A percentile compares a stretch with the other conserved stretches of the same genome.
phyloP scores from a whole-genome alignment of 2,329 filamentous ascomycete genomes.

The Rhynchosporium graminicola region DNA sequence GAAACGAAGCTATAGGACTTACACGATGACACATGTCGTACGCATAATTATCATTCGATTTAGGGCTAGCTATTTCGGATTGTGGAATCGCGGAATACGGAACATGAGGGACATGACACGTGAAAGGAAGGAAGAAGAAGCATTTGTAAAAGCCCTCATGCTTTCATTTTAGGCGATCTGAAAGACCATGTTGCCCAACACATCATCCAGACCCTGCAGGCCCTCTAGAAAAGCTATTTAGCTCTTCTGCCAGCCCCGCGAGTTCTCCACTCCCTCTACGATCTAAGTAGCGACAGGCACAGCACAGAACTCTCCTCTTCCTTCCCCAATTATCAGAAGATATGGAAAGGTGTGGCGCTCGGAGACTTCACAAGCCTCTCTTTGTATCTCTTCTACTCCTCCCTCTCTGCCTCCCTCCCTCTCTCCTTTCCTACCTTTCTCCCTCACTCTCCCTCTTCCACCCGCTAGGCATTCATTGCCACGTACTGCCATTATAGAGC shows the following conservation, averaged over 20 bases:
- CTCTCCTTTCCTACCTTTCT: neutral
- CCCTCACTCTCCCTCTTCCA: neutral
- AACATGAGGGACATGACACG: too few relatives aligned
- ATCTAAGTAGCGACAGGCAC: conserved; percentile 17
- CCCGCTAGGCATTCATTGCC: neutral
- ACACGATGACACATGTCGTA: too few relatives aligned
- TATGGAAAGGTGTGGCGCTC: neutral
- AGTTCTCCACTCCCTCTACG: neutral
- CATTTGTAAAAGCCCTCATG: neutral
- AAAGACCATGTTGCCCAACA: neutral
- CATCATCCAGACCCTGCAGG: neutral
- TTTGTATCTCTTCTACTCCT: neutral
- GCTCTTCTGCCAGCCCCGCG: neutral
- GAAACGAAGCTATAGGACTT: too few relatives aligned
- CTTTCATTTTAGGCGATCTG: neutral
- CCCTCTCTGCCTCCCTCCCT: neutral
- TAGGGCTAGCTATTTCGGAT: too few relatives aligned
- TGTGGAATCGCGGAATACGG: too few relatives aligned
- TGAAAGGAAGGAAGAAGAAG: neutral
- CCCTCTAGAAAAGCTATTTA: neutral
- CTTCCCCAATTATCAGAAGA: conserved; percentile 8
- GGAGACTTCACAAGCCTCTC: neutral
- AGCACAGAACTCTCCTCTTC: neutral
- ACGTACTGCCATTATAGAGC: neutral
- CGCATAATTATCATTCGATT: too few relatives aligned